Base-by-base conservation (phyloP, 2,329 filamentous ascomycete genomes). In the Mollisiaceae sp. region DNA sequence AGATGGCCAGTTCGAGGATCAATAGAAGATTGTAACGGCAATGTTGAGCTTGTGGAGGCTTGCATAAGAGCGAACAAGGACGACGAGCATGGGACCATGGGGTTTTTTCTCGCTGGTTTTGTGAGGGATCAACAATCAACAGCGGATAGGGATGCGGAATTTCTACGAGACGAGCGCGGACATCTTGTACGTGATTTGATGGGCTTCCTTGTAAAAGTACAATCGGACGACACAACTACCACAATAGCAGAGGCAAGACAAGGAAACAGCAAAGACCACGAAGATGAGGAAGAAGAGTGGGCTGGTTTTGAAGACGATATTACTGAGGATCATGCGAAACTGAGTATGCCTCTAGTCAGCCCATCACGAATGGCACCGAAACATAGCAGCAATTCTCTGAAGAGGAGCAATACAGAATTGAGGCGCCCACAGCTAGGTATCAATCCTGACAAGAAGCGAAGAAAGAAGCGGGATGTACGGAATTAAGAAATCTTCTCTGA, bases 41-140 rank as follows among this genome's bases (percentile, higher is more conserved):
- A 87, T 60, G 75, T 82, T 47, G 78, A 82, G 2, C 76, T 92
- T 1, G 86, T 89, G 6, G 89, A 94, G 32, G 91, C 85, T 2
- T 97, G 93, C 74, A 90, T 97, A 63, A 83, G 94, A 65, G 92
- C 92, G 38, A 89, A 91, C 77, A 91, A 94, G 72, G 91, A 88
- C 32, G 93, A 94, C 71, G 89, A 89, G 11, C 86, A 91, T 68
- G 93, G 93, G 0, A 91, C 94, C 0, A 97, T 97, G 86, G 94
- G 95, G 0, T 98, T 99, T 78, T 99, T 99, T 73, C 91, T 97
- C 22, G 93, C 88, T n/a, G 92, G 85, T 0, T 97, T 99, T 78
- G 85, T 92, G 2, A 83, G 91, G 65, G 71, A 75, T 57, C 9
- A 24, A 54, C 61, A 58, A 14, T 15, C 43, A 11, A 15, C 61